Evolutionary conservation across 768 basidiomycete genomes (phyloP), one percentile per base, ranked within the genome.

Genomic region (Leccinum olivaceopallidum): DNA sequence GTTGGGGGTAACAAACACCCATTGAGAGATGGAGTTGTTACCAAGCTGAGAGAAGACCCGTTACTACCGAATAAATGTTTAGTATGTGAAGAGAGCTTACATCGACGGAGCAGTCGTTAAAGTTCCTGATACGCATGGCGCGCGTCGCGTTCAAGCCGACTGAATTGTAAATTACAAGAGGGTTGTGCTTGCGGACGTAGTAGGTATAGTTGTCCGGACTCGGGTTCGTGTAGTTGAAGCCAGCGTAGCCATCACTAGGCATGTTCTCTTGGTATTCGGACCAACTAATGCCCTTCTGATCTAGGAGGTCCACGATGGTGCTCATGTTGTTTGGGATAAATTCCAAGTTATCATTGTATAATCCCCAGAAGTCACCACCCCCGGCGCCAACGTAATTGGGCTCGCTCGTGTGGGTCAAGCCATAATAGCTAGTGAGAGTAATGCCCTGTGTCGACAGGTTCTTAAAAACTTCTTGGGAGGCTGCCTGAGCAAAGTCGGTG

Each of bases 1-100:
- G 70, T 88, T 86, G 24, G 86, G 86, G 1, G 86, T 86, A 56
- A 87, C 78, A 64, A 83, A 86, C 18, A 78, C 61, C 83, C 84
- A 86, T 62, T 85, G 84, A 5, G 85, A 79, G 32, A 87, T 67
- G 1, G 76, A 75, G 56, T 79, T 71, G 20, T 78, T 78, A 37
- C 80, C 68, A 6, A 71, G 60, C 70, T 71, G 28, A 8, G 34
- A 3, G 34, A n/a, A 55, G 24, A 48, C 50, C 28, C 53, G 36
- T 9, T 22, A 30, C 32, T 1, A 22, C 6, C 18, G 39, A 30
- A 10, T 2, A 1, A 36, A 24, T 3, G 18, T 32, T 24, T 24
- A 32, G 42, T 10, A n/a, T 44, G n/a, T 12, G 34, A 22, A 9
- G 42, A 52, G 28, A 6, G 26, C 68, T 59, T 16, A 85, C 71